Percentiles rank a stretch among this genome's conserved stretches.
Conservation (phyloP, 441 rosid genomes). For the Corymbia calophylla region DNA sequence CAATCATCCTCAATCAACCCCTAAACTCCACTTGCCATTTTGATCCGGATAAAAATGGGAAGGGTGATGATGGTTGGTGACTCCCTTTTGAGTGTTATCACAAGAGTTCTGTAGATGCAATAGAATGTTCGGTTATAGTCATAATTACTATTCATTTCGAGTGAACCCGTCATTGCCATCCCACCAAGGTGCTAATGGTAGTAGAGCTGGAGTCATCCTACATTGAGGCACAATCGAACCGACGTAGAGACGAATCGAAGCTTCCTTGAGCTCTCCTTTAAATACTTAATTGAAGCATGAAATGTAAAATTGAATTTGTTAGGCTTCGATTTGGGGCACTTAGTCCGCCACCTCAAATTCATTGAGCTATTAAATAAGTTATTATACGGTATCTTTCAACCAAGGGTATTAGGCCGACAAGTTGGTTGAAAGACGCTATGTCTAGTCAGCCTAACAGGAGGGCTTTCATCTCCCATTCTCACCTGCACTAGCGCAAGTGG, state of each 20-base stretch:
- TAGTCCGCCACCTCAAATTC: background rate
- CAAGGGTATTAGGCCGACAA: too few relatives aligned
- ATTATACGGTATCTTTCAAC: background rate
- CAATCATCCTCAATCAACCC: background rate
- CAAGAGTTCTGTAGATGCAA: accelerated
- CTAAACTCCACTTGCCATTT: background rate
- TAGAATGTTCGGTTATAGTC: accelerated
- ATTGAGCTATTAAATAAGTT: background rate
- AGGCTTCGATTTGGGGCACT: background rate
- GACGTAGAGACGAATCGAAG: accelerated
- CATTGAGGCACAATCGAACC: accelerated
- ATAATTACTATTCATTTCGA: background rate
- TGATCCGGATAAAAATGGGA: background rate
- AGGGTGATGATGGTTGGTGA: background rate
- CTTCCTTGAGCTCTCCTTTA: background rate
- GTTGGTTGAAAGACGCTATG: too few relatives aligned
- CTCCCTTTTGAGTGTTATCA: background rate
- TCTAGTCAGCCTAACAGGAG: too few relatives aligned
- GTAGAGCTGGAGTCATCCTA: background rate
- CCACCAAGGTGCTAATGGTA: background rate
- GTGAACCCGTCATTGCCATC: background rate
- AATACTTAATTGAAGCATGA: background rate
- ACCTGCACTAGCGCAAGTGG: too few relatives aligned
- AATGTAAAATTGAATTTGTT: too few relatives aligned
- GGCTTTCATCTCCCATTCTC: too few relatives aligned